A percentile compares a stretch with the other conserved stretches of the same genome.
Conservation (phyloP, 495 filamentous ascomycete genomes). For the Aspergillus bridgeri region DNA sequence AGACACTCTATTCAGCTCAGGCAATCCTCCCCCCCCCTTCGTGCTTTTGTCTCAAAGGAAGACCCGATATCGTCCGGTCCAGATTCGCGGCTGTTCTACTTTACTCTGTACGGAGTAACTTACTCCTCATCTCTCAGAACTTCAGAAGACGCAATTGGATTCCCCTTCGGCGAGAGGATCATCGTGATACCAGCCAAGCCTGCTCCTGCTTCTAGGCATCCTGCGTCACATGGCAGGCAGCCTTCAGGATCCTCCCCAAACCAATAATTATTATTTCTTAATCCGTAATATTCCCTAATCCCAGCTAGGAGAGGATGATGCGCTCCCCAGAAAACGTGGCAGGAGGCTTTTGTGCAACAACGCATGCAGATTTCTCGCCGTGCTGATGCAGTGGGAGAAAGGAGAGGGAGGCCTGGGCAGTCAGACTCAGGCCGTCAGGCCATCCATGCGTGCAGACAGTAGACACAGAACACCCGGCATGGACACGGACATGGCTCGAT, state of each 20-base stretch:
- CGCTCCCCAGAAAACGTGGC: slow-evolving; percentile 11
- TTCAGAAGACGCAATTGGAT: too few relatives aligned
- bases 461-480: too few relatives aligned
- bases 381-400: slow-evolving; percentile 11
- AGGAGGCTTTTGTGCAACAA: slow-evolving; percentile 15
- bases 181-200: slow-evolving; percentile 1
- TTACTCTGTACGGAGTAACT: too few relatives aligned
- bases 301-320: not conserved
- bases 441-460: not conserved
- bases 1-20: not conserved
- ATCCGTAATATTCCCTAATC: not conserved
- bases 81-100: not conserved
- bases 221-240: slow-evolving; percentile 3
- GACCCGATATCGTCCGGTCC: not conserved
- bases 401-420: slow-evolving; percentile 1
- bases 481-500: not conserved
- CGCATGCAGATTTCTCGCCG: slow-evolving; percentile 8
- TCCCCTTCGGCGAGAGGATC: too few relatives aligned
- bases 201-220: not conserved
- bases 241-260: not conserved
- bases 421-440: slow-evolving; percentile 4
- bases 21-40: not conserved
- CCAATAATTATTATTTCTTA: too few relatives aligned
- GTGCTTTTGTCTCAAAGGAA: not conserved
- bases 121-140: too few relatives aligned